These are phyloP conservation scores for Scedosporium aurantiacum DNA, from an alignment of 2,329 filamentous ascomycete genomes.

Conservation along the genomic window DNA sequence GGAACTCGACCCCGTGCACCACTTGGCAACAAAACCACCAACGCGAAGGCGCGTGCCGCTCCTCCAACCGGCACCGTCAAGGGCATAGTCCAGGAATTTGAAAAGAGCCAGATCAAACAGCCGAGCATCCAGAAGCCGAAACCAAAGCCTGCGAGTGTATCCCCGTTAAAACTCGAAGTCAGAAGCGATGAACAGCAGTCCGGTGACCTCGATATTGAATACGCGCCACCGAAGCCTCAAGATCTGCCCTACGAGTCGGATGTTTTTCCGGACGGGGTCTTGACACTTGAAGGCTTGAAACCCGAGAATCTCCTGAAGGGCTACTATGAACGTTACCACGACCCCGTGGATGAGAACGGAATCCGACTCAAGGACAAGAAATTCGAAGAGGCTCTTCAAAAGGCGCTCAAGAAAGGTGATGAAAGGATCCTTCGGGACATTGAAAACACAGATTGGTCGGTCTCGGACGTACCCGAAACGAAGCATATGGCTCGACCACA, in stretches of 20 bases:
- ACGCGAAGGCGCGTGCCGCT: slow-evolving; percentile 62
- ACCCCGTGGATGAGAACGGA: slow-evolving; percentile 57
- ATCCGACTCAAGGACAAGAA: slow-evolving; percentile 51
- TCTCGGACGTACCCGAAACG: slow-evolving; percentile 42
- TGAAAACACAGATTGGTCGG: slow-evolving; percentile 50
- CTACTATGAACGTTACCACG: slow-evolving; percentile 50
- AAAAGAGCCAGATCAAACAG: slow-evolving; percentile 51
- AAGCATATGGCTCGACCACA: slow-evolving; percentile 17
- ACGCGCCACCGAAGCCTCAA: slow-evolving; percentile 66
- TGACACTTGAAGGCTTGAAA: slow-evolving; percentile 48
- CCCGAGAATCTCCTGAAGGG: slow-evolving; percentile 48
- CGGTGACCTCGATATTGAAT: slow-evolving; percentile 71
- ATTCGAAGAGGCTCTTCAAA: slow-evolving; percentile 41
- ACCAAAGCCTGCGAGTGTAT: slow-evolving; percentile 40
- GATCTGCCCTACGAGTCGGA: slow-evolving; percentile 60
- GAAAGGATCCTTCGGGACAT: slow-evolving; percentile 57
- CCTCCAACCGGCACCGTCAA: slow-evolving; percentile 57
- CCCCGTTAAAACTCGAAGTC: slow-evolving; percentile 50
- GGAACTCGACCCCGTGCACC: slow-evolving; percentile 58
- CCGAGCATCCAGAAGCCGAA: slow-evolving; percentile 49
- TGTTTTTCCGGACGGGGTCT: slow-evolving; percentile 46
- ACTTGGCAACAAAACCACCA: slow-evolving; percentile 90
- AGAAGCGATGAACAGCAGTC: slow-evolving; percentile 41
- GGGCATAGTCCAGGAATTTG: slow-evolving; percentile 44
- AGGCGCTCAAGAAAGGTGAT: slow-evolving; percentile 46